phyloP scores from a whole-genome alignment of 2,329 filamentous ascomycete genomes.

The Passalora sequoiae region DNA sequence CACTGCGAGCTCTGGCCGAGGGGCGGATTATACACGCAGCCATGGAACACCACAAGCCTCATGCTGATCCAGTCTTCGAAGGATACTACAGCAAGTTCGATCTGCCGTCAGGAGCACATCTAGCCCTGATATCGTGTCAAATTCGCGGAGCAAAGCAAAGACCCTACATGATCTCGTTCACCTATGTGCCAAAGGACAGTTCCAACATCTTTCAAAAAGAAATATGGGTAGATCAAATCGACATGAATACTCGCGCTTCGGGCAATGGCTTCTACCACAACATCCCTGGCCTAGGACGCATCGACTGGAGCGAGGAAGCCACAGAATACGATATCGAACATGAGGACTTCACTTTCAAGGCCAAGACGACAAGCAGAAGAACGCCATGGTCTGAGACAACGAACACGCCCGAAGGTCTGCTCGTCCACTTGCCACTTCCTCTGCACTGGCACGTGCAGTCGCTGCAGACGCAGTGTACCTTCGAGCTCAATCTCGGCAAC shows the following conservation, averaged over 20 bases:
- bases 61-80: slow-evolving; percentile 42
- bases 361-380: slow-evolving; percentile 36
- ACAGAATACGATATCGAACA: slow-evolving; percentile 36
- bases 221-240: slow-evolving; percentile 40
- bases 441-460: slow-evolving; percentile 51
- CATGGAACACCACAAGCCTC: slow-evolving; percentile 43
- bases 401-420: slow-evolving; percentile 43
- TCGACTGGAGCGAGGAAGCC: slow-evolving; percentile 35
- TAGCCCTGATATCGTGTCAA: slow-evolving; percentile 45
- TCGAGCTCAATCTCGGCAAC: slow-evolving; percentile 37
- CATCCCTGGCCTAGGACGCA: slow-evolving; percentile 38
- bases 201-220: slow-evolving; percentile 39
- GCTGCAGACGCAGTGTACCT: slow-evolving; percentile 38
- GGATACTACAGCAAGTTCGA: slow-evolving; percentile 49
- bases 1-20: no score
- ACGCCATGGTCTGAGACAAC: slow-evolving; percentile 37
- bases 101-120: slow-evolving; percentile 42
- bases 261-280: slow-evolving; percentile 39
- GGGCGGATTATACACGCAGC: no score
- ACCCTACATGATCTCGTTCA: slow-evolving; percentile 47
- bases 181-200: slow-evolving; percentile 41
- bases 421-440: slow-evolving; percentile 45
- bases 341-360: slow-evolving; percentile 38
- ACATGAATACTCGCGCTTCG: slow-evolving; percentile 29
- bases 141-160: slow-evolving; percentile 39